Base-by-base conservation (phyloP, 140 eudicot genomes). In the Senecio squalidus region DNA sequence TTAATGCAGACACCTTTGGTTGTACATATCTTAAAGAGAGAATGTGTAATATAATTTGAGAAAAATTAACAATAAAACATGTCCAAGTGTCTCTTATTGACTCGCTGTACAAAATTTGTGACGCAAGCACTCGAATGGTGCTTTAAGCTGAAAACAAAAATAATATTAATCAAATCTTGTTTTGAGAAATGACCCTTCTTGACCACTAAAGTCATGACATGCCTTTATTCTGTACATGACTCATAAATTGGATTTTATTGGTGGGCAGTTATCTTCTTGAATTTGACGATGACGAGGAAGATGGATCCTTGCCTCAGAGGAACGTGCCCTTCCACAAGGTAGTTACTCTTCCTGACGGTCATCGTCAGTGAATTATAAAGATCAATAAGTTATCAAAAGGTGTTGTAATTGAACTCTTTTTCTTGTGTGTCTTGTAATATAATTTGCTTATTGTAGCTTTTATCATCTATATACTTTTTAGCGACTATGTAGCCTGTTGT, bases 221-320 rank as follows among this genome's bases (percentile, higher is more conserved):
- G 31, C 17, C 45, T 33, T 39, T 20, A 18, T 41, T 15, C 4
- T 21, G 61, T 26, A 41, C 30, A 23, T 6, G 41, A 50, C 46
- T 49, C 28, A 6, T 4, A 10, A 26, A 62, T 18, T 9, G 21
- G 9, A 25, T 55, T 3, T 59, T 3, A 4, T 57, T 75, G 51
- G 48, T 43, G 38, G 20, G 52, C 83, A 84, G 96, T 52, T 84
- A 79, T 49, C 51, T 88, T 16, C 68, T 88, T 76, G 95, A 84
- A 70, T 88, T 88, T 68, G 95, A 88, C 46, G 96, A 88, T 7
- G 96, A 84, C 13, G 96, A 87, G 68, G 94, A 87, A 76, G 94
- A 87, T 30, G 89, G 96, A 43, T 75, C 85, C 4, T 66, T 84
- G 78, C 96, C 95, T 24, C 85, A 82, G 26, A 69, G 96, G 43